Base-by-base conservation (phyloP, 2,329 filamentous ascomycete species). In the Paraconiothyrium brasiliense region DNA sequence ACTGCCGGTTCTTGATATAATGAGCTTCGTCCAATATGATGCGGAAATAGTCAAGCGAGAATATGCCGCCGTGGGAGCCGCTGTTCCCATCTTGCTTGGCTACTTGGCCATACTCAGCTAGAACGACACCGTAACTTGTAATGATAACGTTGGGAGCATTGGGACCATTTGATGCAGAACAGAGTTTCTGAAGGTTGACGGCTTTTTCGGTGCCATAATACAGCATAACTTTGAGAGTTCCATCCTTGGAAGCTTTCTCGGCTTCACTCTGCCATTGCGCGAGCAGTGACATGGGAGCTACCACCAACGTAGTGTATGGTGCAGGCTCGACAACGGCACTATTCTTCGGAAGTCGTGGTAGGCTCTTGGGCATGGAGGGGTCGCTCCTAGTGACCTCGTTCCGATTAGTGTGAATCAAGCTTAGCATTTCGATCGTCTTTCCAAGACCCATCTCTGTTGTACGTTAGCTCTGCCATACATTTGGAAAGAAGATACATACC, bases 341-440 rank as follows among this genome's bases (percentile, higher is more conserved):
- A 35, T 82, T 85, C 46, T 84, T 84, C 0, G 87, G 85, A 13
- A 92, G 78, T 56, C 89, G 85, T 7, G 89, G 85, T 5, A 95
- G 82, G 48, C 84, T 82, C 65, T 88, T 89, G 24, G 91, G 83
- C 4, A 84, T 86, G 4, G 74, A 65, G 8, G 68, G 61, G 24
- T 76, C 67, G 13, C 74, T 65, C 20, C 71, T 69, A 16, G 78
- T 64, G 32, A 83, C 74, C 24, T 90, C 84, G 3, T 88, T 90
- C 64, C 87, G 88, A 75, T 98, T 92, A 0, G 92, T 88, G 76
- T 99, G 95, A 5, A 99, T 87, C 54, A 99, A 82, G 79, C 93
- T 95, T 64, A 99, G 87, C 93, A 99, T 98, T 75, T 99, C 94
- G 57, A 99, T 98, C 0, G 95, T 99, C 82, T 99, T 99, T 37